These are phyloP conservation scores for Lycium ferocissimum DNA, from an alignment of 257 asterid genomes.

Conservation along the genomic window DNA sequence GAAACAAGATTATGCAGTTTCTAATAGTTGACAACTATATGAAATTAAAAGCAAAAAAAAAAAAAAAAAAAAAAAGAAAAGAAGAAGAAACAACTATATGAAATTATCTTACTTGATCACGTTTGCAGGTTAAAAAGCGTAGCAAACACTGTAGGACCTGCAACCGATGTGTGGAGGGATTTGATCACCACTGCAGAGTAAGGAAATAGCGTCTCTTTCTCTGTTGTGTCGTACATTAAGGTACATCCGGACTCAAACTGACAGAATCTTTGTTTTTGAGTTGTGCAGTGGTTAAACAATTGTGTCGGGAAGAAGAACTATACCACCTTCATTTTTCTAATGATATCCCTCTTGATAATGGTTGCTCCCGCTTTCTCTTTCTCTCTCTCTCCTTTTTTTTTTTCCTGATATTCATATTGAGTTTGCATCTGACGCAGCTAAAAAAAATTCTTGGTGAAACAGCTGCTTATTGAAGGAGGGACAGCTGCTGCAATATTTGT, in stretches of 20 bases:
- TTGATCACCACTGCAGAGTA: conserved; percentile 99
- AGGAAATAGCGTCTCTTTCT: conserved; percentile 30
- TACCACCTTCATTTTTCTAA: conserved; percentile 87
- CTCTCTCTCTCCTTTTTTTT: not conserved
- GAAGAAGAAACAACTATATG: not conserved
- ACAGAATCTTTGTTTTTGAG: conserved; percentile 26
- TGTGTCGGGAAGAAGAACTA: conserved; percentile 97
- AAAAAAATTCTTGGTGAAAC: conserved; percentile 42
- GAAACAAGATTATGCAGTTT: not conserved
- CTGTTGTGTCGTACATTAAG: not conserved
- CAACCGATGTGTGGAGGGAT: conserved; percentile 96
- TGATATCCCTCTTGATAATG: conserved; percentile 83
- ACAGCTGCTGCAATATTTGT: conserved; percentile 83
- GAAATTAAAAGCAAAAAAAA: not conserved
- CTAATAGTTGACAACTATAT: not conserved
- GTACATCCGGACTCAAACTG: not conserved
- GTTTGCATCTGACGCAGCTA: conserved; percentile 27
- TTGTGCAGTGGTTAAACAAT: conserved; percentile 93
- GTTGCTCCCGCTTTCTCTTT: conserved; percentile 45
- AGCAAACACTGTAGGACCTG: conserved; percentile 99
- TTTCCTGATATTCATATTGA: not conserved
- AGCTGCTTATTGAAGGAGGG: conserved; percentile 90
- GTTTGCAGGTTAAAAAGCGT: conserved; percentile 77
- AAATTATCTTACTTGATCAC: not conserved
- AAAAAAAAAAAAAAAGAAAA: not conserved